Percentiles rank a stretch among this genome's conserved stretches.
Conservation (phyloP, 2,329 filamentous ascomycete genomes). For the Bipolaris gigantea region DNA sequence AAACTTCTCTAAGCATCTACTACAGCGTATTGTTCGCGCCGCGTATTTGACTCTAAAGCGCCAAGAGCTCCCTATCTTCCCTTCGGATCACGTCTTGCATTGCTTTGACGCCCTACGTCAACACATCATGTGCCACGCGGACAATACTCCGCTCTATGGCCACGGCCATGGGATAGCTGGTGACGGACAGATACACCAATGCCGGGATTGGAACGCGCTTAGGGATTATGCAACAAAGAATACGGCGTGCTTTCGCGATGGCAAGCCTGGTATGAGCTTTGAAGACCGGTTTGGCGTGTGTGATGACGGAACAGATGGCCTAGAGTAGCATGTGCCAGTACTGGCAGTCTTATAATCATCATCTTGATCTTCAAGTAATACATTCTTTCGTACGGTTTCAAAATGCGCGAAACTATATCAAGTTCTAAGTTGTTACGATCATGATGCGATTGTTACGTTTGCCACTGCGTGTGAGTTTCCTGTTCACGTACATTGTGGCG, state of each 20-base stretch:
- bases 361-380: not conserved
- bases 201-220: conserved; percentile 18
- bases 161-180: conserved; percentile 18
- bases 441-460: not conserved
- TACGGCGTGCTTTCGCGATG: conserved; percentile 33
- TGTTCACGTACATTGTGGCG: not conserved
- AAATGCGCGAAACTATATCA: not conserved
- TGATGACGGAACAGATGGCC: conserved; percentile 10
- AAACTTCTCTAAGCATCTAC: not conserved
- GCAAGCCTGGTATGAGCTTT: conserved; percentile 6
- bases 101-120: conserved; percentile 22
- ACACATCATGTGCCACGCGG: conserved; percentile 24
- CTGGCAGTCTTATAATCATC: not conserved
- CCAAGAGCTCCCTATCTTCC: conserved; percentile 7
- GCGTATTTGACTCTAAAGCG: conserved; percentile 1
- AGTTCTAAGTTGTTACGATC: not conserved
- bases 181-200: conserved; percentile 19
- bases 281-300: conserved; percentile 8
- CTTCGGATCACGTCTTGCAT: conserved; percentile 11
- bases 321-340: conserved; percentile 1
- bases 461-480: not conserved
- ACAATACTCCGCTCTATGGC: conserved; percentile 22
- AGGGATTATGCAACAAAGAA: conserved; percentile 23
- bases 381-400: not conserved
- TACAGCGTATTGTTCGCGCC: conserved; percentile 8